Evolutionary conservation across 2,329 filamentous ascomycete species (phyloP).

Genomic region (Coccinonectria pachysandricola): DNA sequence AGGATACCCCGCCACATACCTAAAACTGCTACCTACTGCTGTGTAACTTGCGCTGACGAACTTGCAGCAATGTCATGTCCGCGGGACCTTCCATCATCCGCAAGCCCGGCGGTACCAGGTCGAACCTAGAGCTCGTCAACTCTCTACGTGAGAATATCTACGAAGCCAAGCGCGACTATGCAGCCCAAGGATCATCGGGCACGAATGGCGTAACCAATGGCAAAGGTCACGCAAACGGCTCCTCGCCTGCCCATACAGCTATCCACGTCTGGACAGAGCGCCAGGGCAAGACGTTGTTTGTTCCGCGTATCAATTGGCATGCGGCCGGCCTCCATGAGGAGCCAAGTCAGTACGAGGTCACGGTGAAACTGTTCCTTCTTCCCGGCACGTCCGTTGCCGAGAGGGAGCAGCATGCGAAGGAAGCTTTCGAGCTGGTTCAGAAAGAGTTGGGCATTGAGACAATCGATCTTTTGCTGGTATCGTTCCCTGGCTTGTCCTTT

Average conservation of each 20-base stretch:
- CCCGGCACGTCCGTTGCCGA: slow-evolving; percentile 55
- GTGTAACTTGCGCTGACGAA: slow-evolving; percentile 10
- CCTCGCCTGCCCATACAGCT: slow-evolving; percentile 15
- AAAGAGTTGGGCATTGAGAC: slow-evolving; percentile 66
- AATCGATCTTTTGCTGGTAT: slow-evolving; percentile 83
- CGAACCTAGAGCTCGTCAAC: slow-evolving; percentile 86
- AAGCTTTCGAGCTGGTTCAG: slow-evolving; percentile 71
- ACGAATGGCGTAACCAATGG: slow-evolving; percentile 25
- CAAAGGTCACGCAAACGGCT: too few species aligned
- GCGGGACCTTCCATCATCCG: slow-evolving; percentile 75
- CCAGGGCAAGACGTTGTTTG: slow-evolving; percentile 52
- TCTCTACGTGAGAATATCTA: slow-evolving; percentile 77
- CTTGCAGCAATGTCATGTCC: slow-evolving; percentile 67
- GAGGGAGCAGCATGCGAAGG: slow-evolving; percentile 59
- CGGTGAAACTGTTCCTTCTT: slow-evolving; percentile 89
- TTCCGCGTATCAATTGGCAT: slow-evolving; percentile 68
- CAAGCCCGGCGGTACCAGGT: slow-evolving; percentile 62
- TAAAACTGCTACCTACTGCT: too few species aligned
- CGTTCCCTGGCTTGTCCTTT: slow-evolving; percentile 87
- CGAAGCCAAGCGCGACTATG: slow-evolving; percentile 57
- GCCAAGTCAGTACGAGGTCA: slow-evolving; percentile 79
- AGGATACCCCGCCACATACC: slow-evolving; percentile 35
- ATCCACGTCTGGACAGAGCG: slow-evolving; percentile 57
- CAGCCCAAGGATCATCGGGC: slow-evolving; percentile 16
- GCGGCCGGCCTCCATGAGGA: slow-evolving; percentile 69